Evolutionary conservation across 78 protist species (phyloP), one percentile per base, ranked within the genome.

Genomic region (Chrysochromulina parva): DNA sequence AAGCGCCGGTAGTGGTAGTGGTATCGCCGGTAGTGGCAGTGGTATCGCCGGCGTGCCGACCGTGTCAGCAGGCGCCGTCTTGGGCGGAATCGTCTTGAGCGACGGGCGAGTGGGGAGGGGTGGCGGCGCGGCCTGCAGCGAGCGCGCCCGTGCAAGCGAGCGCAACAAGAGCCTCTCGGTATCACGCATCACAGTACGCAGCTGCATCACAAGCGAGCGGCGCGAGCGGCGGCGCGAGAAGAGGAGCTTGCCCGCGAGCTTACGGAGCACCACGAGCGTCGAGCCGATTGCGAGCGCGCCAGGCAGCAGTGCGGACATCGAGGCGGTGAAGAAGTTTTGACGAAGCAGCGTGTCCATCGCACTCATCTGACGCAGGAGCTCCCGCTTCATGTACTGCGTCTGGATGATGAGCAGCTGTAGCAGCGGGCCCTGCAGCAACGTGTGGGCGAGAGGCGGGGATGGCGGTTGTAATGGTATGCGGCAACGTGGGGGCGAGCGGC

Each of bases 331-430:
- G 22, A 0, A 74, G 55, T 74, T 74, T 48, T 74, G n/a, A 3
- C 28, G 14, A 22, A 74, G 13, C 26, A 74, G 82, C 55, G 53
- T 9, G 55, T 74, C 82, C 82, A 74, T 74, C 57, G 82, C 82
- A 17, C 57, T 55, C 82, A 74, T 74, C 82, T 74, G 82, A 14
- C 2, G 14, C 28, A 74, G 55, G 13, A 74, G 20, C 82, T 74
- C 82, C 24, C 53, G 82, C 57, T n/a, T 11, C 82, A 74, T 74
- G 82, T 74, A 74, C 82, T 74, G 82, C 82, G 82, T 74, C 82
- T 74, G 82, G 82, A 74, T 74, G 82, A 74, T 53, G 28, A 74
- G 82, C 55, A 74, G 53, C 55, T 74, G 82, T 55, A 74, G 82
- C 57, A 74, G 82, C 53, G 82, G 82, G 26, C 82, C 82, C 62